Evolutionary conservation across 805 yeast species (phyloP), one percentile per base, ranked within the genome.

Genomic region (Suhomyces kilbournensis): DNA sequence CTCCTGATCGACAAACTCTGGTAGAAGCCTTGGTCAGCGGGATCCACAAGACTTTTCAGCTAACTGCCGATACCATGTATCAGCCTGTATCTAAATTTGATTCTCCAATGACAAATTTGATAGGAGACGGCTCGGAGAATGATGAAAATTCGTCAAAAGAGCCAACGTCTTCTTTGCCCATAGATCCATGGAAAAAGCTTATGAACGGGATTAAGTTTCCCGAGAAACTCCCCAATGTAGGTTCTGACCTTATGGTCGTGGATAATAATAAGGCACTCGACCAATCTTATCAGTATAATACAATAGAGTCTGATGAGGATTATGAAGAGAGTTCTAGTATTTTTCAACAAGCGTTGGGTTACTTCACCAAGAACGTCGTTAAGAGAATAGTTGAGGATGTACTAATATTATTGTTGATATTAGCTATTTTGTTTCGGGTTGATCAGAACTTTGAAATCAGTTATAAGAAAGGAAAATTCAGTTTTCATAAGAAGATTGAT

Each of bases 341-440:
- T 2, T 3, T 17, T 19, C 23, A 38, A n/a, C 12, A 38, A 38
- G 14, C 22, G 6, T 15, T 48, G 20, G 35, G 32, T 6, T 48
- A 38, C 43, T 50, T 44, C n/a, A 49, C 52, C 42, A 42, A 44
- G 14, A 25, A 45, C 17, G 45, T 32, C 15, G 45, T 53, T 40
- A 56, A 64, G 12, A 63, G 81, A 53, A 62, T 77, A 4, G 61
- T 76, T 49, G 86, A 82, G 58, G 84, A 82, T 58, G 68, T 80
- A n/a, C 57, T 76, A 4, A 79, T 80, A 15, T 72, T 83, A 7
- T 47, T 70, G 7, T n/a, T 48, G 4, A 19, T 47, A 7, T 45
- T 45, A 8, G 32, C 32, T 34, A 32, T 45, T 10, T 15, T 45
- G 15, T 30, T 45, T 22, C 28, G 32, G 39, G 42, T 38, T 17